Evolutionary conservation across 2,329 filamentous ascomycete species (phyloP), one percentile per base, ranked within the genome.

Genomic region (Pseudogymnoascus sp.): DNA sequence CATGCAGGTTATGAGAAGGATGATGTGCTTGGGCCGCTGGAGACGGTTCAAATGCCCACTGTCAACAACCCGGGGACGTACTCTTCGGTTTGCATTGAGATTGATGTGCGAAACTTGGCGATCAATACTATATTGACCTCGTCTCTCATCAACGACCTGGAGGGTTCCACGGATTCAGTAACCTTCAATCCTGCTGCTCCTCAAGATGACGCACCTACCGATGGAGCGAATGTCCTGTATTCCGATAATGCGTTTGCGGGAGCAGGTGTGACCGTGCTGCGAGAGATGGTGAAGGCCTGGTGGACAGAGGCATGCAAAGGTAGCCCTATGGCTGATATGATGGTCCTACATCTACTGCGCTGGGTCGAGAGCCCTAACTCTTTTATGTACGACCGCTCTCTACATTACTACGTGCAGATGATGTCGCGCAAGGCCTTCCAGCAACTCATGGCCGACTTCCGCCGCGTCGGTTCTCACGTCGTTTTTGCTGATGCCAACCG

Each of bases 221-320:
- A 89, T 64, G 88, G 86, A 0, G 80, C 83, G 0, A 89, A 89
- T 65, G 83, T 88, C 16, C 84, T 96, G 6, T 90, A 90, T 67
- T 90, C 92, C 0, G 92, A 96, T 67, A 95, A 89, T 66, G 91
- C 93, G 0, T 99, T 99, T 74, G 89, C 93, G n/a, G 90, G 92
- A 61, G 92, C 93, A 2, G 91, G 92, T 63, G 90, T 98, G 4
- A 84, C 88, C 6, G 95, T 99, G 0, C 81, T 99, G 3, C 89
- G 95, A 13, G 96, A 98, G 71, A 97, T 99, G 93, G 95, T 99
- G 70, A 96, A 97, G 75, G 85, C 90, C 2, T 99, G 96, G 96
- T 99, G 95, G 95, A 84, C 89, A 0, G 93, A 99, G 75, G 96
- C 95, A 5, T 95, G 91, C 73, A 87, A 86, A 66, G 92, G 92